Conservation (phyloP, 2,329 filamentous ascomycete genomes). For the Rutstroemia sp. region DNA sequence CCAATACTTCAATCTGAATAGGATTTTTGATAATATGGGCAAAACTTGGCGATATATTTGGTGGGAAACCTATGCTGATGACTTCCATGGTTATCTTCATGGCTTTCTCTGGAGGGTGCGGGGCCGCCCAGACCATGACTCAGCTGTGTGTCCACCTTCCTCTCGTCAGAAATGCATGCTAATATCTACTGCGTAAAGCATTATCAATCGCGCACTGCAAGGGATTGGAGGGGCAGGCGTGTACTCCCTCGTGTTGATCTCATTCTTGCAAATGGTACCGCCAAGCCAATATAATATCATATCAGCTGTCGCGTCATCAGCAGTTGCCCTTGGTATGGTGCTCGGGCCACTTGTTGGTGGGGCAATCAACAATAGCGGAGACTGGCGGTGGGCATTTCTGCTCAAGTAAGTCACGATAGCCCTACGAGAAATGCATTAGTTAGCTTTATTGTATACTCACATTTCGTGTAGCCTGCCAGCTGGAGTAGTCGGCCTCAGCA, state of each 20-base stretch:
- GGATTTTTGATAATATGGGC: constrained; percentile 1
- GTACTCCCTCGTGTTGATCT: constrained; percentile 37
- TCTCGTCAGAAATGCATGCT: neutral
- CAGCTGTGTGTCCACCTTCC: neutral
- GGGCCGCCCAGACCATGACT: neutral
- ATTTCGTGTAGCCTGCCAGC: neutral
- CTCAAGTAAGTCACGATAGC: neutral
- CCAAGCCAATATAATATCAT: constrained; percentile 37
- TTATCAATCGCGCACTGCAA: constrained; percentile 16
- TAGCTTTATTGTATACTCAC: too few species aligned
- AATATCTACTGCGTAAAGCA: neutral
- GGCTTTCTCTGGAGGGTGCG: constrained; percentile 3
- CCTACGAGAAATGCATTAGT: too few species aligned
- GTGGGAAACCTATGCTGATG: neutral
- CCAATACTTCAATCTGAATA: neutral
- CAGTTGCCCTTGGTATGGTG: neutral
- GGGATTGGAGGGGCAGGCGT: constrained; percentile 43
- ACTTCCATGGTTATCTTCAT: neutral
- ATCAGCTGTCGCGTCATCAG: constrained; percentile 13
- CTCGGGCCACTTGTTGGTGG: neutral
- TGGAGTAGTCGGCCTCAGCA: neutral
- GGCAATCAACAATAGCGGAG: neutral
- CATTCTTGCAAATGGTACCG: constrained; percentile 42
- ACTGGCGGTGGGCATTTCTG: neutral
- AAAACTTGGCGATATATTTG: neutral